These are phyloP conservation scores for Botrytis porri DNA, from an alignment of 2,329 filamentous ascomycete genomes.

Conservation along the genomic window DNA sequence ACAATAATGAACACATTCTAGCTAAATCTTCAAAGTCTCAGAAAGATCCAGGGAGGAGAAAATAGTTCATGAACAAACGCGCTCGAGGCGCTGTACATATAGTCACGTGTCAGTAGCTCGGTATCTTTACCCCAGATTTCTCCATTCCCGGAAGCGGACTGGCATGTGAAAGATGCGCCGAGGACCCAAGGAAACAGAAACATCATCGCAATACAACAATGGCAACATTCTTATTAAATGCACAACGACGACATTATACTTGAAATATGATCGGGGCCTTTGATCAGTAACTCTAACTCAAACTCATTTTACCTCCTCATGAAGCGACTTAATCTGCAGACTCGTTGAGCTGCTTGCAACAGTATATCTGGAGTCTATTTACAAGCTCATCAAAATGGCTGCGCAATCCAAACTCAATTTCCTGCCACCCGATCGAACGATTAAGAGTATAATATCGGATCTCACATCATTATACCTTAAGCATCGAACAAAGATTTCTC, in stretches of 20 bases:
- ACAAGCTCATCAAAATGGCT: conserved; percentile 54
- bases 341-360: conserved; percentile 10
- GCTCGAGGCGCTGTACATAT: neutral
- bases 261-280: neutral
- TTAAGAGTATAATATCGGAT: conserved; percentile 63
- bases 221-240: neutral
- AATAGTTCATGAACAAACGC: neutral
- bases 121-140: conserved; percentile 12
- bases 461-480: conserved; percentile 71
- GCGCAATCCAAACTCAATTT: conserved; percentile 77
- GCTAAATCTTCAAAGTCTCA: neutral
- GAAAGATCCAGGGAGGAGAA: neutral
- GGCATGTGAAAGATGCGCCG: conserved; percentile 20
- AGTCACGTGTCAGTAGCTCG: neutral
- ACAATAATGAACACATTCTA: neutral
- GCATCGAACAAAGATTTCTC: conserved; percentile 78
- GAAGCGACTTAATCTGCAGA: conserved; percentile 11
- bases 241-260: conserved; percentile 3
- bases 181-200: neutral
- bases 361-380: conserved; percentile 8
- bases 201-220: conserved; percentile 13
- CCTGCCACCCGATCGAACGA: conserved; percentile 56
- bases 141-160: conserved; percentile 13
- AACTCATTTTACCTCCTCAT: conserved; percentile 6
- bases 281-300: neutral